Evolutionary conservation across 1,139 yeast species (phyloP), one percentile per base, ranked within the genome.

Genomic region (Hyphopichia wangnamkhiaoensis): DNA sequence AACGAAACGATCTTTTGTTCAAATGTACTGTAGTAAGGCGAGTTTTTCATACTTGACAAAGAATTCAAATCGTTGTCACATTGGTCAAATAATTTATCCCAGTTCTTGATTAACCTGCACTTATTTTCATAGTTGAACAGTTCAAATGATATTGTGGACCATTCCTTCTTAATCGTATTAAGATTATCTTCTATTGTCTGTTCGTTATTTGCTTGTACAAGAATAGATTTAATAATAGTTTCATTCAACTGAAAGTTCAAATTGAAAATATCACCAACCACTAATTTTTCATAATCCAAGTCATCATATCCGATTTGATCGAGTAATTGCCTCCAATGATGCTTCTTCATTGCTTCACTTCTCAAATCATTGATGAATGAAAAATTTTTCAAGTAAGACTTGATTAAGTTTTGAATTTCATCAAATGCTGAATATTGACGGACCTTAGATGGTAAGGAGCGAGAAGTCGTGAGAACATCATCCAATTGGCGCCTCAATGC

Each of bases 201-300:
- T 53, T 93, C 98, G 17, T 88, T 85, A 43, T 78, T 79, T 0
- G 98, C 97, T 45, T 76, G 79, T 1, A 71, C 68, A 3, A 88
- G 52, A 1, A 85, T 60, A 0, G 74, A 64, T 35, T 72, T 74
- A 3, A 91, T 63, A 1, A 59, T 43, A 2, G 53, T 50, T 33
- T 76, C 78, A 58, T 87, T 77, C 1, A 63, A 46, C 0, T 50
- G 30, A 20, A 85, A 57, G 33, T 82, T 68, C 39, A 89, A 57
- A 33, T 68, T 72, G 79, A 91, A 76, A 1, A 89, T 75, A 49
- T 81, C 76, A 1, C 85, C 86, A 16, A 86, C 61, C 0, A 78
- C 71, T 44, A 74, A 52, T 2, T 48, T 28, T 5, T 53, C 61
- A 26, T 36, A 41, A 1, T 49, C 33, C 3, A 57, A 38, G 2